Evolutionary conservation across 2,329 filamentous ascomycete genomes (phyloP).

Genomic region (Colletotrichum echinochloae): DNA sequence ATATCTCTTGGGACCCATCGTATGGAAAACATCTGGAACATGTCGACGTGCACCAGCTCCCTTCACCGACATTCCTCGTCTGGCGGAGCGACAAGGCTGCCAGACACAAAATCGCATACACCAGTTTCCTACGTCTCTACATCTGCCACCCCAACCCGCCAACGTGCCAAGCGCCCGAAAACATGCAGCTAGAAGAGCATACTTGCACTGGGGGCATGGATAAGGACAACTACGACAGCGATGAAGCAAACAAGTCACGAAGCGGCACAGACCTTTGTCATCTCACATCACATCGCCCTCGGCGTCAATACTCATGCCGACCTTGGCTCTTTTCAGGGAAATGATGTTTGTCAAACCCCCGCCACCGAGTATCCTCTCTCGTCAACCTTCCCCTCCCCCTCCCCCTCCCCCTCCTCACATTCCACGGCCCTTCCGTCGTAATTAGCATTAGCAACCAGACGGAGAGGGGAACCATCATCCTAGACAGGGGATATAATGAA

Average conservation of each 20-base stretch:
- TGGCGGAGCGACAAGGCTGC: background rate
- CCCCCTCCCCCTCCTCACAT: constrained; percentile 13
- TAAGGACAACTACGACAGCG: constrained; percentile 3
- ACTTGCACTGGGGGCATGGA: constrained; percentile 19
- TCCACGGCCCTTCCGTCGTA: constrained; percentile 25
- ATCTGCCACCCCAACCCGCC: constrained; percentile 13
- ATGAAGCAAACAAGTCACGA: constrained; percentile 20
- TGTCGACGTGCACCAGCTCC: too few species aligned
- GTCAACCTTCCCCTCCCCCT: constrained; percentile 20
- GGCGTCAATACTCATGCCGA: background rate
- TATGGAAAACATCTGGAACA: constrained; percentile 38
- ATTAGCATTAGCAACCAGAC: constrained; percentile 29
- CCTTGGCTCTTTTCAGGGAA: constrained; percentile 26
- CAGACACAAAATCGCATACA: background rate
- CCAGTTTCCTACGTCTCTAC: background rate
- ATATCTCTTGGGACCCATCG: constrained; percentile 25
- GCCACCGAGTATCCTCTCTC: constrained; percentile 34
- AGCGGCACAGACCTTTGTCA: background rate
- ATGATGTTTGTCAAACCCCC: constrained; percentile 35
- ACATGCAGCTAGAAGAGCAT: background rate
- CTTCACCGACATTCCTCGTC: constrained; percentile 16
- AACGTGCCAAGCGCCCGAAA: constrained; percentile 12
- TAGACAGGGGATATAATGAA: constrained; percentile 28
- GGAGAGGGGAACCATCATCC: constrained; percentile 21
- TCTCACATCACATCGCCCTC: background rate